Evolutionary conservation across 305 asterid species (phyloP).

Genomic region (Plantago coronopus): DNA sequence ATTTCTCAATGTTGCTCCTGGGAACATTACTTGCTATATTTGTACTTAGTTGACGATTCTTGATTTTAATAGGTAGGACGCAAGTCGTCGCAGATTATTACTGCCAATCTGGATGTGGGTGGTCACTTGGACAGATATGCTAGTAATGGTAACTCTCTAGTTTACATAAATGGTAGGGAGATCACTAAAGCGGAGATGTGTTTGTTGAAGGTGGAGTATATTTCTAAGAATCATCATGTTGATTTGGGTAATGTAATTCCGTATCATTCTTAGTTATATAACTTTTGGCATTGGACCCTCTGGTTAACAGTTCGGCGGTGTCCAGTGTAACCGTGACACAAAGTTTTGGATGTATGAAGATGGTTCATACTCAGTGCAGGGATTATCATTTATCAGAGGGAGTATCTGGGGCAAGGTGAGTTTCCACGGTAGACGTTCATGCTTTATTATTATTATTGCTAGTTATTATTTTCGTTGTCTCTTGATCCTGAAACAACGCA

Average conservation of each 20-base stretch:
- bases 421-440: background rate
- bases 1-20: background rate
- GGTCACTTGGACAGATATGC: constrained; percentile 2
- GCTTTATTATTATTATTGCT: background rate
- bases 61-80: background rate
- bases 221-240: background rate
- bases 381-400: background rate
- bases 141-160: constrained; percentile 5
- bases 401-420: background rate
- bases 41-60: background rate
- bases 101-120: constrained; percentile 4
- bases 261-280: background rate
- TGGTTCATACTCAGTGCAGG: constrained; percentile 3
- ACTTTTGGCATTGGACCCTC: background rate
- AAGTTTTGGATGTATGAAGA: constrained; percentile 9
- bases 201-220: background rate
- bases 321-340: background rate
- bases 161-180: constrained; percentile 8
- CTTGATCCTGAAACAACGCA: background rate
- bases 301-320: background rate
- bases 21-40: background rate
- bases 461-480: no score
- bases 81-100: constrained; percentile 3
- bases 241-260: background rate
- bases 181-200: background rate